phyloP scores from a whole-genome alignment of 805 yeast species.

The Suhomyces tanzawaensis region DNA sequence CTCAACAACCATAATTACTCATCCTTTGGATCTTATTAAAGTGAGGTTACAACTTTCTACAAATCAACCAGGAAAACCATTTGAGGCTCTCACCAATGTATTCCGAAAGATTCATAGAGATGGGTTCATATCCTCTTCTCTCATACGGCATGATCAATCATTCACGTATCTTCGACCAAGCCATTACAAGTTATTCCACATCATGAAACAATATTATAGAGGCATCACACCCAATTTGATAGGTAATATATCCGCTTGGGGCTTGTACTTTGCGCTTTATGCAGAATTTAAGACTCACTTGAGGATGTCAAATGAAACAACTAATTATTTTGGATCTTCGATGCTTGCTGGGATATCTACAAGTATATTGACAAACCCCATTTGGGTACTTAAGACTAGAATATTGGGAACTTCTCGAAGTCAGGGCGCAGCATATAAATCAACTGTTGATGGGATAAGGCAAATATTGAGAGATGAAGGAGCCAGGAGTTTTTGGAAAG shows the following conservation, averaged over 20 bases:
- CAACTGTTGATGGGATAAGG: constrained; percentile 53
- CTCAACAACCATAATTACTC: constrained; percentile 74
- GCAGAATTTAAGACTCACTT: constrained; percentile 48
- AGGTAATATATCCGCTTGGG: constrained; percentile 90
- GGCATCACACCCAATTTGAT: constrained; percentile 77
- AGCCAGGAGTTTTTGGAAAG: constrained; percentile 62
- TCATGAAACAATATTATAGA: constrained; percentile 47
- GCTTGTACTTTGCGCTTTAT: constrained; percentile 78
- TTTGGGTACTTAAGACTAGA: constrained; percentile 94
- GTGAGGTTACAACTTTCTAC: constrained; percentile 66
- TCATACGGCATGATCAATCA: constrained; percentile 4
- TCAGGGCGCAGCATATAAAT: constrained; percentile 52
- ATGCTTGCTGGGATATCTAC: constrained; percentile 70
- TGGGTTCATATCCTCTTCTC: constrained; percentile 14
- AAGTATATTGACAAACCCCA: constrained; percentile 79
- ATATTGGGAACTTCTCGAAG: constrained; percentile 58
- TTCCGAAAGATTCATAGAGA: constrained; percentile 18
- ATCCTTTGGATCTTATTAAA: constrained; percentile 87
- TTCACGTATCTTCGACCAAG: too few relatives aligned
- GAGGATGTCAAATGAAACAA: constrained; percentile 15
- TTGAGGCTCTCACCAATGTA: constrained; percentile 19
- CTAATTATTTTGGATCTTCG: constrained; percentile 35
- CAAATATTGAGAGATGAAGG: constrained; percentile 58
- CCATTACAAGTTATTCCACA: constrained; percentile 1
- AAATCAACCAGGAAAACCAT: constrained; percentile 13